These are phyloP conservation scores for Saccharomycopsis guyanensis DNA, from an alignment of 805 yeast species.

Conservation along the genomic window DNA sequence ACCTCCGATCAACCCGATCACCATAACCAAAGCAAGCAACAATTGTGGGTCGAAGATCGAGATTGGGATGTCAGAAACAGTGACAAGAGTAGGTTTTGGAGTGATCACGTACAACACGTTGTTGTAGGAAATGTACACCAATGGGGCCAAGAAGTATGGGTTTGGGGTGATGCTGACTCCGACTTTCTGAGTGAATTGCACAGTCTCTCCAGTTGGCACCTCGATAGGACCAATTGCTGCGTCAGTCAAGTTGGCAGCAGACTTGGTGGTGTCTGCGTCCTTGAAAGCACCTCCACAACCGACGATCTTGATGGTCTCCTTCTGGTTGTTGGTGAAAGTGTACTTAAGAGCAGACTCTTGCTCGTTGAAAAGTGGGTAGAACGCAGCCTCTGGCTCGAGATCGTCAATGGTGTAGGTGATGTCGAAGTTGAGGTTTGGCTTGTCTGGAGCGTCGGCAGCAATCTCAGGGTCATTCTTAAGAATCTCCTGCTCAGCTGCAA, in stretches of 20 bases:
- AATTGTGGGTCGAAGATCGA: slow-evolving; percentile 70
- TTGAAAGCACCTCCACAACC: slow-evolving; percentile 66
- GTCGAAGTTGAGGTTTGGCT: slow-evolving; percentile 8
- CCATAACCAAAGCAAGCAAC: slow-evolving; percentile 49
- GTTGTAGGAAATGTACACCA: slow-evolving; percentile 43
- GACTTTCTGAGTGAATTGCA: slow-evolving; percentile 49
- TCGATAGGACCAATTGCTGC: slow-evolving; percentile 54
- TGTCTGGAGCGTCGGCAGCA: slow-evolving; percentile 2
- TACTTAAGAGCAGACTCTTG: slow-evolving; percentile 47
- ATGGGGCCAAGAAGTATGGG: slow-evolving; percentile 50
- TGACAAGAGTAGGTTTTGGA: slow-evolving; percentile 48
- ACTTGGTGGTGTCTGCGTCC: slow-evolving; percentile 44
- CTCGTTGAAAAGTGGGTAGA: slow-evolving; percentile 38
- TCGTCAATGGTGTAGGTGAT: slow-evolving; percentile 13
- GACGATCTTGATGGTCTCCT: slow-evolving; percentile 41
- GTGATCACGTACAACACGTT: slow-evolving; percentile 47
- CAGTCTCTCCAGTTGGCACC: slow-evolving; percentile 42
- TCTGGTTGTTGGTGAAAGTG: slow-evolving; percentile 47
- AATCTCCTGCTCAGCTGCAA: slow-evolving; percentile 9
- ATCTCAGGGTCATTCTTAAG: slow-evolving; percentile 4
- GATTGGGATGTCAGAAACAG: slow-evolving; percentile 55
- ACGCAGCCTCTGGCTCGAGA: slow-evolving; percentile 1
- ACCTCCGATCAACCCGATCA: slow-evolving; percentile 41
- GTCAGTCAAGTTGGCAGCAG: slow-evolving; percentile 55
- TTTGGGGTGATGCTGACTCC: slow-evolving; percentile 55